phyloP scores from a whole-genome alignment of 345 rosid species.

The Ricinus communis region DNA sequence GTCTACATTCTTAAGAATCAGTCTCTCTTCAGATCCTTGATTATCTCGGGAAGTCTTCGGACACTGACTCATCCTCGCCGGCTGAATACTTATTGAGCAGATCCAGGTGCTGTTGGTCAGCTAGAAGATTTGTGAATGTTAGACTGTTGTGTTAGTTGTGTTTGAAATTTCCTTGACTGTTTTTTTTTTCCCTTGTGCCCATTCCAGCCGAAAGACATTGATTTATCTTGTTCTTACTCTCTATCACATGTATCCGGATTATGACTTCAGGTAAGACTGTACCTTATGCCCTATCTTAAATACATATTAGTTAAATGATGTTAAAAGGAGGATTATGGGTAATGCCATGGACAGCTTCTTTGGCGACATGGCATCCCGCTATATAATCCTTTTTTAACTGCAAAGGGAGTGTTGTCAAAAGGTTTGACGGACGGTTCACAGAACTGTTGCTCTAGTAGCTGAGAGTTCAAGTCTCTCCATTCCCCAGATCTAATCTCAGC shows the following conservation, averaged over 20 bases:
- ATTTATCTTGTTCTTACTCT: conserved; percentile 93
- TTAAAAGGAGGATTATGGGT: conserved; percentile 87
- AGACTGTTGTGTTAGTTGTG: conserved; percentile 2
- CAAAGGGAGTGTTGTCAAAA: conserved; percentile 97
- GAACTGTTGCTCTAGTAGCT: conserved; percentile 88
- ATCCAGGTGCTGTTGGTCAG: conserved; percentile 65
- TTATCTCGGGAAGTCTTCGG: conserved; percentile 79
- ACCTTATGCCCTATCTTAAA: conserved; percentile 16
- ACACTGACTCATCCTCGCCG: conserved; percentile 72
- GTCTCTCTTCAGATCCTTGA: conserved; percentile 67
- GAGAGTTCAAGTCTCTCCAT: conserved; percentile 99
- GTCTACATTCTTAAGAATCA: background rate
- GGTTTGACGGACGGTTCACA: conserved; percentile 94
- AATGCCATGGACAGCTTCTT: conserved; percentile 93
- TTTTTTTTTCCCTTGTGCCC: conserved; percentile 32
- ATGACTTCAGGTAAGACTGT: conserved; percentile 87
- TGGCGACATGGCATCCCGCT: conserved; percentile 96
- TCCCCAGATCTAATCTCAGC: conserved; percentile 50
- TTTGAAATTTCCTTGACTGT: conserved; percentile 23
- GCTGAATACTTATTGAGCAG: conserved; percentile 78
- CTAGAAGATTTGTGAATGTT: conserved; percentile 16
- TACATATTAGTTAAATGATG: background rate
- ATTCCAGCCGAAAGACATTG: conserved; percentile 92
- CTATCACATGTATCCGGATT: conserved; percentile 88
- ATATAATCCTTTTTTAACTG: conserved; percentile 53